phyloP scores from a whole-genome alignment of 2,329 filamentous ascomycete species.

The Alternaria tenuissima region DNA sequence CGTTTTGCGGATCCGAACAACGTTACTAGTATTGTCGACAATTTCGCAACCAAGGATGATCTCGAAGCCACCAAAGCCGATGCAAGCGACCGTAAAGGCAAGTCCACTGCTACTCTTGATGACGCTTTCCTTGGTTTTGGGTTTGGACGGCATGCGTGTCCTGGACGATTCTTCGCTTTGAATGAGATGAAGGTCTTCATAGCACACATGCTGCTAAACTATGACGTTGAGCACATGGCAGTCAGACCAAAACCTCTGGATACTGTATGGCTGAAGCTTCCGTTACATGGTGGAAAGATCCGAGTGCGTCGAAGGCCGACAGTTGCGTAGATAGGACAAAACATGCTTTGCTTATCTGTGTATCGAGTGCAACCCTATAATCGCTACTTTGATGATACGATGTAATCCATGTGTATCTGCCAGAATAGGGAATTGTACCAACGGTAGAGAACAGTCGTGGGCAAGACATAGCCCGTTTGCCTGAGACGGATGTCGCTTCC shows the following conservation, averaged over 20 bases:
- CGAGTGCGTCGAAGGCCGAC: constrained; percentile 6
- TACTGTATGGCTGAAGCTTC: constrained; percentile 23
- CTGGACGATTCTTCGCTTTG: constrained; percentile 25
- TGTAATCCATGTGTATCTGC: neutral
- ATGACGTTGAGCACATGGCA: constrained; percentile 22
- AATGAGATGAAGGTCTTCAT: constrained; percentile 31
- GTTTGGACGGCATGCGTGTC: constrained; percentile 24
- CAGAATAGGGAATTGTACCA: neutral
- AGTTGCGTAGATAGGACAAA: neutral
- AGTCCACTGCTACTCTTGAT: constrained; percentile 26
- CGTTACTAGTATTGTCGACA: constrained; percentile 22
- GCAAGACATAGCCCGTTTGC: neutral
- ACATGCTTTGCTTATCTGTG: neutral
- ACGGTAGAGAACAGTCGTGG: neutral
- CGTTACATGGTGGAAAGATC: constrained; percentile 17
- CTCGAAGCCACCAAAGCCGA: constrained; percentile 15
- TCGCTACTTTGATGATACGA: neutral
- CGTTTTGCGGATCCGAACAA: constrained; percentile 22
- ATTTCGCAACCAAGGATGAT: constrained; percentile 21
- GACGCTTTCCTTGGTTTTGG: constrained; percentile 28
- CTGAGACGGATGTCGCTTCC: constrained; percentile 1
- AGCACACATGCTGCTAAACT: constrained; percentile 26
- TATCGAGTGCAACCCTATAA: neutral
- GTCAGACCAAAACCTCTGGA: constrained; percentile 22
- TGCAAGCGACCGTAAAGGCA: constrained; percentile 13